Conservation (phyloP, 805 yeast genomes). For the Cyberlindnera mississippiensis region DNA sequence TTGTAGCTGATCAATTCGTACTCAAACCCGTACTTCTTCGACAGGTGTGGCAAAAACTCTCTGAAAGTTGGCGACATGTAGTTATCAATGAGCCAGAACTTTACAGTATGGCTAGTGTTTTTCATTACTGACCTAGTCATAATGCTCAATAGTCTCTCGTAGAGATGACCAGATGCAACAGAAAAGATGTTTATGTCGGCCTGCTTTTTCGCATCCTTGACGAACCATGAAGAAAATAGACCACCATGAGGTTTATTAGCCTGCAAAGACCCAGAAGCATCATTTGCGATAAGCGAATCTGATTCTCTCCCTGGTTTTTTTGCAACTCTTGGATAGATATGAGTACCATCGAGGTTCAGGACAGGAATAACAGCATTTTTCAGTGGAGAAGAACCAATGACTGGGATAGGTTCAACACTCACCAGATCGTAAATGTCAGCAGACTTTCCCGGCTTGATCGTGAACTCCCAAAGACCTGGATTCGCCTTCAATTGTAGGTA, state of each 20-base stretch:
- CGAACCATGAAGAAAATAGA: constrained; percentile 15
- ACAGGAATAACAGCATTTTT: constrained; percentile 32
- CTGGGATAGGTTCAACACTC: constrained; percentile 28
- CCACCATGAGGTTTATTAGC: constrained; percentile 1
- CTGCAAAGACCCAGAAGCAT: too few relatives aligned
- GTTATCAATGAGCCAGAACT: constrained; percentile 85
- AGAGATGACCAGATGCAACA: constrained; percentile 77
- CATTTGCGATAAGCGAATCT: constrained; percentile 10
- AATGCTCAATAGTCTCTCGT: constrained; percentile 69
- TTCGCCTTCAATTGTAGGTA: constrained; percentile 73
- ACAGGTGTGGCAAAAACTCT: constrained; percentile 52
- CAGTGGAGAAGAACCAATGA: constrained; percentile 2
- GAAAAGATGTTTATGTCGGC: constrained; percentile 78
- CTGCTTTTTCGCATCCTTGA: constrained; percentile 22
- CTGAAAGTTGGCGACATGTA: constrained; percentile 71
- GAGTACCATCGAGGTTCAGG: constrained; percentile 42
- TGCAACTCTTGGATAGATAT: constrained; percentile 42
- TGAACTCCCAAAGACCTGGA: constrained; percentile 68
- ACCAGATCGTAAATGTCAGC: constrained; percentile 38
- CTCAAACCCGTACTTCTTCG: constrained; percentile 56
- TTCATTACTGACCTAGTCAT: constrained; percentile 76
- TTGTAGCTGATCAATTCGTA: constrained; percentile 78
- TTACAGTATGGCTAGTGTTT: constrained; percentile 60
- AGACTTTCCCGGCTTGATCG: constrained; percentile 40
- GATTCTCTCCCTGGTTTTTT: constrained; percentile 39